Base-by-base conservation (phyloP, 257 asterid genomes). In the Penstemon barbatus region DNA sequence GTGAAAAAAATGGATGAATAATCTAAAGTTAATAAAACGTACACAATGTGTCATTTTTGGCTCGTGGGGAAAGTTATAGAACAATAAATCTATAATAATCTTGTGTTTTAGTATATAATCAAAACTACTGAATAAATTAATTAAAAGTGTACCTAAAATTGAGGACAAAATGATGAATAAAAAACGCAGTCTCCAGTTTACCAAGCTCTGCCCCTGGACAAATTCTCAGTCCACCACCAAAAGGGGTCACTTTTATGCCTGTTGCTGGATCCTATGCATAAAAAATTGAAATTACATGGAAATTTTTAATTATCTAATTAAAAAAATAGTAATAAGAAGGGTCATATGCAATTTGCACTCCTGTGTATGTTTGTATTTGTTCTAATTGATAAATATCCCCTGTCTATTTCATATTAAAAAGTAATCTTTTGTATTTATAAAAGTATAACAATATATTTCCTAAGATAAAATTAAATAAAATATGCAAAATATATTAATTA, bases 171-270 rank as follows among this genome's bases (percentile, higher is more conserved):
- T 87, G 91, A 76, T 91, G 96, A 48, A 91, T 87, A 71, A 91
- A 89, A 74, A 87, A 78, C 4, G 97, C 82, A 48, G 83, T 79
- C 77, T 87, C 96, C 48, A 91, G 15, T 65, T 82, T 91, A 4
- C 83, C 97, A 15, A 91, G 71, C 57, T 91, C 97, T 4, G 85
- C 84, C 5, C 97, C 97, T 0, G 96, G 96, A 63, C 97, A 91
- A 46, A 82, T 60, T 74, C 97, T 61, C 15, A 79, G 10, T 59
- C 97, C 97, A 3, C 95, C 96, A 2, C 97, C 93, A 10, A 85
- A 89, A 7, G 91, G 88, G 10, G 52, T 78, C 71, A 81, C 85
- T 7, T 78, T 91, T 72, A 54, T 81, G 62, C 70, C 75, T 1
- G 80, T 89, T 39, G 84, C n/a, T 4, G 73, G 77, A 73, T 89